Percentiles rank a stretch among this genome's conserved stretches.
These are phyloP conservation scores for Penicillium argentinense DNA, from an alignment of 495 filamentous ascomycete species.

Conservation along the genomic window DNA sequence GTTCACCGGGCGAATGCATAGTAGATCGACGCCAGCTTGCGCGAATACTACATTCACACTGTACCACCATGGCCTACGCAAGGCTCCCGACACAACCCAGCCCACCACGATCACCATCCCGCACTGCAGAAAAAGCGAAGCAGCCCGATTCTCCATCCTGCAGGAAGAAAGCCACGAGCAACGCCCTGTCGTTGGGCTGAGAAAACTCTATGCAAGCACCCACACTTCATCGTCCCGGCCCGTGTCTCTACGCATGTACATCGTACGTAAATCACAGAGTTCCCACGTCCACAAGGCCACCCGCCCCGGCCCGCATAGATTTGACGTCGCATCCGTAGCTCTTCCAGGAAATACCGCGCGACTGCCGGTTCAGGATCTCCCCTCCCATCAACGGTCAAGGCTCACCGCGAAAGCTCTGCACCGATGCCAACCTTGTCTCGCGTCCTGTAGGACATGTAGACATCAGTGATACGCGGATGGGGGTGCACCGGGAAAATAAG, in stretches of 20 bases:
- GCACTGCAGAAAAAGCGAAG: conserved; percentile 1
- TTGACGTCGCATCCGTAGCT: not conserved
- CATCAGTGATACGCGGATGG: not conserved
- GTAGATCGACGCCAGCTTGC: not conserved
- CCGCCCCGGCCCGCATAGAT: not conserved
- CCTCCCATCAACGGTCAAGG: not conserved
- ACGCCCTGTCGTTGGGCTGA: conserved; percentile 7
- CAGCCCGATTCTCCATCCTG: not conserved
- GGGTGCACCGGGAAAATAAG: conserved; percentile 14
- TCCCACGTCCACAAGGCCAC: not conserved
- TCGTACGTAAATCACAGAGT: not conserved
- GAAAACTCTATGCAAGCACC: conserved; percentile 1
- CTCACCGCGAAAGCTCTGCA: not conserved
- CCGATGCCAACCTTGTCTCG: not conserved
- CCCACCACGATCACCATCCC: not conserved
- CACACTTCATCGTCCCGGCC: not conserved
- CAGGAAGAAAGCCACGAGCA: not conserved
- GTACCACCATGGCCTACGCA: not conserved
- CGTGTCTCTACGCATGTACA: too few relatives aligned
- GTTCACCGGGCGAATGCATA: too few relatives aligned
- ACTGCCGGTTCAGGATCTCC: not conserved
- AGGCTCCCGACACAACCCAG: not conserved
- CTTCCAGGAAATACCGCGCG: not conserved
- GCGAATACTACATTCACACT: not conserved
- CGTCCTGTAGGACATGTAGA: not conserved